Evolutionary conservation across 2,329 filamentous ascomycete genomes (phyloP).

Genomic region (Cephalotrichum gorgonifer): DNA sequence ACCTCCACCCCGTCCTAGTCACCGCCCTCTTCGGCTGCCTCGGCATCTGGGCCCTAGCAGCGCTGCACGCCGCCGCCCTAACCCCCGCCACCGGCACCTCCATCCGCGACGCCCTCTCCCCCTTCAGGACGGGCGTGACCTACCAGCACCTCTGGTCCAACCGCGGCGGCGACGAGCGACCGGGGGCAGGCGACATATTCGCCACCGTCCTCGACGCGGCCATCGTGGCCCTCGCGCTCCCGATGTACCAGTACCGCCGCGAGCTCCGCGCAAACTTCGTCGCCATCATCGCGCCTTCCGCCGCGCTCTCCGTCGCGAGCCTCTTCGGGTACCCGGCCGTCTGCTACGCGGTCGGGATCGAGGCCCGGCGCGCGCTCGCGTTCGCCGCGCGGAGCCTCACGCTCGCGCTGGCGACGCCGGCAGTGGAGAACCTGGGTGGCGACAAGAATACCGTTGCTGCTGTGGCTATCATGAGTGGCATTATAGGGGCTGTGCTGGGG

Average conservation of each 20-base stretch:
- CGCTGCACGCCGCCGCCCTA: constrained; percentile 30
- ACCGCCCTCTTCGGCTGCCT: constrained; percentile 43
- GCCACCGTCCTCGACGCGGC: constrained; percentile 43
- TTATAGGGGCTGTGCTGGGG: constrained; percentile 47
- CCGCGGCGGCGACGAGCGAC: constrained; percentile 19
- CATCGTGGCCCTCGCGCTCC: constrained; percentile 48
- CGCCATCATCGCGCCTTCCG: constrained; percentile 42
- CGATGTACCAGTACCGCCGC: constrained; percentile 50
- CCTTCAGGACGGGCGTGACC: constrained; percentile 40
- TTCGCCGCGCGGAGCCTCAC: constrained; percentile 48
- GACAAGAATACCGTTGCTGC: constrained; percentile 45
- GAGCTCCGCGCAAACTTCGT: constrained; percentile 43
- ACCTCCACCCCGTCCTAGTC: constrained; percentile 48
- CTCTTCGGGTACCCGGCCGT: constrained; percentile 47
- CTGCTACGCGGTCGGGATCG: constrained; percentile 45
- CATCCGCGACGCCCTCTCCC: constrained; percentile 27
- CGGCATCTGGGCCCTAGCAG: constrained; percentile 40
- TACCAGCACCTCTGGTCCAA: constrained; percentile 42
- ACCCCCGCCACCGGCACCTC: constrained; percentile 32
- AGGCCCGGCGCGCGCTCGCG: constrained; percentile 37
- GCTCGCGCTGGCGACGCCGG: constrained; percentile 48
- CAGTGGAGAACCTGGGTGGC: constrained; percentile 44
- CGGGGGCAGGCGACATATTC: constrained; percentile 46
- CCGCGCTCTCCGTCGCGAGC: constrained; percentile 38
- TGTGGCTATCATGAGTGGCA: constrained; percentile 48